These are phyloP conservation scores for Penicillium rolfsii DNA, from an alignment of 2,329 filamentous ascomycete species.

Conservation along the genomic window DNA sequence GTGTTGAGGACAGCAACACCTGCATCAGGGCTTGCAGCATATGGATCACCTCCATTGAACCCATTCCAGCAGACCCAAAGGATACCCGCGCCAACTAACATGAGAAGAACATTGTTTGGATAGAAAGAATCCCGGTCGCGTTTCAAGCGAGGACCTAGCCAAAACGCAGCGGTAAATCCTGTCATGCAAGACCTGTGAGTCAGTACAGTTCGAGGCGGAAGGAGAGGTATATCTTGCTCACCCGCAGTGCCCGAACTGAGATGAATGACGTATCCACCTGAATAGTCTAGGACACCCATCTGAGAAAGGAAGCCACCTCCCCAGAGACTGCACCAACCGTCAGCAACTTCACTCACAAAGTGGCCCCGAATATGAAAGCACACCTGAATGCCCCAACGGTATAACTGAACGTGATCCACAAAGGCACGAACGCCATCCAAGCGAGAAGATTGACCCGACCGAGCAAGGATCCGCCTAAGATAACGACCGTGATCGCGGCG, in stretches of 20 bases:
- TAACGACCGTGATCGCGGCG: constrained; percentile 55
- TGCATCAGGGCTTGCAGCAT: constrained; percentile 54
- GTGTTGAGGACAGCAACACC: constrained; percentile 58
- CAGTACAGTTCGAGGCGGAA: not conserved
- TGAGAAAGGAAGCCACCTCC: constrained; percentile 53
- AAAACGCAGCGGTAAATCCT: constrained; percentile 51
- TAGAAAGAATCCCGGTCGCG: constrained; percentile 36
- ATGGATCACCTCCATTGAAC: constrained; percentile 59
- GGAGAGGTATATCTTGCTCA: not conserved
- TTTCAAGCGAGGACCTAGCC: constrained; percentile 53
- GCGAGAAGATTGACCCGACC: constrained; percentile 56
- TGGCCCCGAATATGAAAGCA: not conserved
- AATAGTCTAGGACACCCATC: constrained; percentile 56
- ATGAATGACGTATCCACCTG: constrained; percentile 58
- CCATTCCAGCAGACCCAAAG: constrained; percentile 60
- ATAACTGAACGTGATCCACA: constrained; percentile 56
- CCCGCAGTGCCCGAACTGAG: constrained; percentile 57
- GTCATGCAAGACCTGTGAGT: not conserved
- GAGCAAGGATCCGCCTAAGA: constrained; percentile 52
- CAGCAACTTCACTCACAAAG: not conserved
- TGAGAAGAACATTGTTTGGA: constrained; percentile 54
- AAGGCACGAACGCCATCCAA: constrained; percentile 57
- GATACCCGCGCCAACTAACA: constrained; percentile 54
- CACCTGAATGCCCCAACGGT: constrained; percentile 42
- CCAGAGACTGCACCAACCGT: constrained; percentile 42